phyloP scores from a whole-genome alignment of 192 early-diverging fungal genomes.

The Lobosporangium transversale region DNA sequence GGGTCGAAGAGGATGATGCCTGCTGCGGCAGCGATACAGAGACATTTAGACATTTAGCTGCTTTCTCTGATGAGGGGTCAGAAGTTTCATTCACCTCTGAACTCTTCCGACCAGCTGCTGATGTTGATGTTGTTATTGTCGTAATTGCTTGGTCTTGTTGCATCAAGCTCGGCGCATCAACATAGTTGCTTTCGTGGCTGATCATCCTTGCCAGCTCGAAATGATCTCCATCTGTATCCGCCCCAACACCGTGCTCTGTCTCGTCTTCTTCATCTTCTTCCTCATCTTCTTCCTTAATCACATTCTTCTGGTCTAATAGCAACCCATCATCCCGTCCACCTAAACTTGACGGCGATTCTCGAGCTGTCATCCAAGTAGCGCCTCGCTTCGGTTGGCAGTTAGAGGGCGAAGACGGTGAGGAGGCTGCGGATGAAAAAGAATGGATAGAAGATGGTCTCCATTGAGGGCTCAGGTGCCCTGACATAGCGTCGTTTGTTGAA shows the following conservation, averaged over 20 bases:
- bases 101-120: too few species aligned
- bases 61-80: neutral
- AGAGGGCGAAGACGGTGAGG: too few species aligned
- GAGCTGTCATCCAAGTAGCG: conserved; percentile 29
- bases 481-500: neutral
- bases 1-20: too few species aligned
- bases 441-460: too few species aligned
- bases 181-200: conserved; percentile 3
- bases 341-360: conserved; percentile 22
- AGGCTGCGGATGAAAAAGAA: too few species aligned
- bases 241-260: too few species aligned
- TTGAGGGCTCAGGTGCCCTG: conserved; percentile 8
- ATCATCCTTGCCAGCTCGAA: conserved; percentile 1
- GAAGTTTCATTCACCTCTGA: too few species aligned
- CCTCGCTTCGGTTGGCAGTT: conserved; percentile 28
- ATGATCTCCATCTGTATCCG: conserved; percentile 5
- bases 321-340: neutral
- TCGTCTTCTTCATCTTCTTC: conserved; percentile 28
- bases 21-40: too few species aligned
- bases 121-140: too few species aligned
- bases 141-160: too few species aligned
- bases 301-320: neutral
- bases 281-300: neutral
- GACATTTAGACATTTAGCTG: neutral
- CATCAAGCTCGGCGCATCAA: too few species aligned